Percentiles rank a stretch among this genome's conserved stretches.
phyloP scores from a whole-genome alignment of 2,329 filamentous ascomycete species.

The Pseudomassariella vexata region DNA sequence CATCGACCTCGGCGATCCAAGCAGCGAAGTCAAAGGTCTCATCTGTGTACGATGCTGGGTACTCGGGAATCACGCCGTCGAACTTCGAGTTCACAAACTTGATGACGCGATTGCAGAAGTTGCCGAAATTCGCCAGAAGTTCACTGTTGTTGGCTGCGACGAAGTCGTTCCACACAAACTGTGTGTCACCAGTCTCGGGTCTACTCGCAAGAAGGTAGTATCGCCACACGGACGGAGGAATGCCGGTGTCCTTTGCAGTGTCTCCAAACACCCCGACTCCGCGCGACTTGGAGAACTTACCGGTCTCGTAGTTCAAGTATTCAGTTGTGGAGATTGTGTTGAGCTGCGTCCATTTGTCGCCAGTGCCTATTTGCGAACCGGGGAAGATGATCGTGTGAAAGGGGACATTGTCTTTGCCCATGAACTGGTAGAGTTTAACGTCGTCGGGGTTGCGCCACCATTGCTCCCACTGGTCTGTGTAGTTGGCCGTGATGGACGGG shows the following conservation, averaged over 20 bases:
- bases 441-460: conserved; percentile 73
- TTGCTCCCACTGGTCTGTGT: conserved; percentile 65
- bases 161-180: conserved; percentile 70
- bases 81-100: conserved; percentile 76
- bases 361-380: conserved; percentile 62
- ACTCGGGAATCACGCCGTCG: conserved; percentile 62
- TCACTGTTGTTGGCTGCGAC: conserved; percentile 71
- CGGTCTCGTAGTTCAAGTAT: conserved; percentile 64
- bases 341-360: conserved; percentile 68
- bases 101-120: conserved; percentile 66
- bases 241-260: conserved; percentile 64
- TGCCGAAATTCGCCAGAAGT: conserved; percentile 58
- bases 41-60: conserved; percentile 46
- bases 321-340: conserved; percentile 69
- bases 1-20: conserved; percentile 33
- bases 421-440: conserved; percentile 70
- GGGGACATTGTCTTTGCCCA: conserved; percentile 69
- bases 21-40: conserved; percentile 42
- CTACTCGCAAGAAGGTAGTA: conserved; percentile 70
- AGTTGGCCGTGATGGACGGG: conserved; percentile 69
- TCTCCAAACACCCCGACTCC: conserved; percentile 71
- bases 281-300: conserved; percentile 71
- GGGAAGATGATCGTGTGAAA: conserved; percentile 77
- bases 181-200: conserved; percentile 66
- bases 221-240: conserved; percentile 67